Evolutionary conservation across 192 early-diverging fungal genomes (phyloP), one percentile per base, ranked within the genome.

Genomic region (Mortierella hygrophila): DNA sequence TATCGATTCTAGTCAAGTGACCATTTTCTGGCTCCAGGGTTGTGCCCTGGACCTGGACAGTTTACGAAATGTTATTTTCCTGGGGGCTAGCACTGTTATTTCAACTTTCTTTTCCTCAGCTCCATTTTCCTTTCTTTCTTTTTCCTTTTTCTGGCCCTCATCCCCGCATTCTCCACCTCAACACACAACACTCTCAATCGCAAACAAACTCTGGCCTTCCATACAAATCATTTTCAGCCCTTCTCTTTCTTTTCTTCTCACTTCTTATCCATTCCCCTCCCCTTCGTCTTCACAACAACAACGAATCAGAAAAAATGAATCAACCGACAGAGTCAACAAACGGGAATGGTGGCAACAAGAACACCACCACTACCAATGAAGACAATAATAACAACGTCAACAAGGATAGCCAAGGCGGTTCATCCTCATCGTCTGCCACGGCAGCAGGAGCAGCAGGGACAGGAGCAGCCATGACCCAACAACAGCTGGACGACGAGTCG

Each of bases 401-500:
- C 10, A 75, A 82, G 70, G 80, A 82, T 20, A 46, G 72, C 3
- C 46, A 49, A 26, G 68, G 68, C 8, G 54, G 29, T 5, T 37
- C 47, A 4, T 75, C 74, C 0, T 74, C 73, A 6, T 75, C 74
- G 13, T 75, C 74, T 18, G 16, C 18, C 16, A 37, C 70, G 21
- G 23, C 40, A n/a, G 38, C 40, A 41, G 69, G 32, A 7, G 73
- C 65, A 44, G 73, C 72, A 38, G 71, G 68, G 38, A 23, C 7
- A 65, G 60, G 26, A 37, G 35, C 26, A 69, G 72, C 26, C 55
- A 75, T 68, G 72, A 68, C 71, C 20, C 80, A 88, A 23, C 84
- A 86, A 49, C 55, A 76, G 57, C 41, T 72, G 54, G 79, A 86
- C 38, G 84, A 86, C 68, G 82, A 85, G 11, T 70, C 68, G 37